A percentile compares a stretch with the other conserved stretches of the same genome.
These are phyloP conservation scores for Rhodamnia rubescens DNA, from an alignment of 345 rosid species.

Conservation along the genomic window DNA sequence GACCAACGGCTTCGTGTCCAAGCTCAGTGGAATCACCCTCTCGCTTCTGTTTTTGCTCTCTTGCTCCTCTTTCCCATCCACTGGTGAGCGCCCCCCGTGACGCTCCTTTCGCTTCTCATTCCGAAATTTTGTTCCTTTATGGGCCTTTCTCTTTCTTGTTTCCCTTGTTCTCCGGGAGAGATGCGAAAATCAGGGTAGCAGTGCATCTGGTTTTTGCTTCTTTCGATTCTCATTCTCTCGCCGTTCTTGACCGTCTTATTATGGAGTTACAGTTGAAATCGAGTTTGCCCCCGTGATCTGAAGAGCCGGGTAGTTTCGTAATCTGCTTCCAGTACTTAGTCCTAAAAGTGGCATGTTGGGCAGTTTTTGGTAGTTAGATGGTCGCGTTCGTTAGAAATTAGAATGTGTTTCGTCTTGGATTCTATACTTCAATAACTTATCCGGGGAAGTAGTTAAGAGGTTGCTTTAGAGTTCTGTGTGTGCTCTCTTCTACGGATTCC, in stretches of 20 bases:
- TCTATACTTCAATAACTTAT: not conserved
- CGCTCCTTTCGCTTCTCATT: not conserved
- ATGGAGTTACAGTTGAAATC: not conserved
- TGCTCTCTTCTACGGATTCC: not conserved
- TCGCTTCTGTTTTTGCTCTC: slow-evolving; percentile 42
- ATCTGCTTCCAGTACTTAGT: not conserved
- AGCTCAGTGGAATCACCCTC: slow-evolving; percentile 21
- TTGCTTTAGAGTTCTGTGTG: not conserved
- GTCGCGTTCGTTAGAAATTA: not conserved
- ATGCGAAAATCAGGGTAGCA: not conserved
- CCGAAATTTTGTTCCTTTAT: not conserved
- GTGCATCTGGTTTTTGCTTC: not conserved
- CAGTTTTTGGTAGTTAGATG: not conserved
- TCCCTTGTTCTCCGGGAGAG: not conserved
- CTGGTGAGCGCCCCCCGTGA: slow-evolving; percentile 26
- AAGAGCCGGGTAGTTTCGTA: not conserved
- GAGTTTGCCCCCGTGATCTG: not conserved
- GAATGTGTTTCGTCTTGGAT: not conserved
- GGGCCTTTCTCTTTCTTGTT: not conserved
- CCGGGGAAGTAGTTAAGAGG: not conserved
- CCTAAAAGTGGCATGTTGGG: not conserved
- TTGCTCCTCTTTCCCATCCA: slow-evolving; percentile 45
- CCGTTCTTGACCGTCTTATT: not conserved
- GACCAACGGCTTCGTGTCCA: slow-evolving; percentile 15
- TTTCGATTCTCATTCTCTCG: not conserved